Evolutionary conservation across 345 rosid species (phyloP).

Genomic region (Cardiospermum halicacabum): DNA sequence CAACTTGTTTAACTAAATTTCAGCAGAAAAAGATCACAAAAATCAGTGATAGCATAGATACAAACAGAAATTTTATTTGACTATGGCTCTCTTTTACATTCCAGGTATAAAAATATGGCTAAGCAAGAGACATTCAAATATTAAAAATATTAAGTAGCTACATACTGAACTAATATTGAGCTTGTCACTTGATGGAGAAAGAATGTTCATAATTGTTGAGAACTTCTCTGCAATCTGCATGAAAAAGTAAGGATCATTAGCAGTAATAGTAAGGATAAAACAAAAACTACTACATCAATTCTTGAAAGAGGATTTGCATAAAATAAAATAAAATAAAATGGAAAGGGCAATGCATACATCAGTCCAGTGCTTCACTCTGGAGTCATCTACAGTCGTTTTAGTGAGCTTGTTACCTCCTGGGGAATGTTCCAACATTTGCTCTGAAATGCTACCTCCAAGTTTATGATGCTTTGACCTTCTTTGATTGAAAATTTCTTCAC

Average conservation of each 20-base stretch:
- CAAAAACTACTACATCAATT: conserved; percentile 1
- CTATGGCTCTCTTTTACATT: not conserved
- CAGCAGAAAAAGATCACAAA: conserved; percentile 14
- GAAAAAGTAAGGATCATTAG: conserved; percentile 22
- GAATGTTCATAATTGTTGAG: conserved; percentile 41
- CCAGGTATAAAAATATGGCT: not conserved
- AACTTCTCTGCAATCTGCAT: conserved; percentile 64
- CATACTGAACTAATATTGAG: conserved; percentile 51
- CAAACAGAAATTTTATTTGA: not conserved
- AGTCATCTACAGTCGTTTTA: conserved; percentile 25
- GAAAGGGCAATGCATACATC: conserved; percentile 44
- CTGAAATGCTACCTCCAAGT: conserved; percentile 24
- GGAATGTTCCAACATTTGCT: conserved; percentile 23
- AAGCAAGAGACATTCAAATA: conserved; percentile 12
- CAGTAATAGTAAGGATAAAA: conserved; percentile 4
- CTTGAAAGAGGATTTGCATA: conserved; percentile 4
- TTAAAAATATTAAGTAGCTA: conserved; percentile 6
- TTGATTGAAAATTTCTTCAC: conserved; percentile 21
- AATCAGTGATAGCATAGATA: not conserved
- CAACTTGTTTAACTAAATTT: conserved; percentile 49
- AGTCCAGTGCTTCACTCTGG: conserved; percentile 39
- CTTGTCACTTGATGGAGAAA: conserved; percentile 42
- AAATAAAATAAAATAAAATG: no score
- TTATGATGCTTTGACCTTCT: conserved; percentile 30
- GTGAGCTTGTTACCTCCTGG: conserved; percentile 26